phyloP scores from a whole-genome alignment of 2,329 filamentous ascomycete genomes.

The Emergomyces pasteurianus region DNA sequence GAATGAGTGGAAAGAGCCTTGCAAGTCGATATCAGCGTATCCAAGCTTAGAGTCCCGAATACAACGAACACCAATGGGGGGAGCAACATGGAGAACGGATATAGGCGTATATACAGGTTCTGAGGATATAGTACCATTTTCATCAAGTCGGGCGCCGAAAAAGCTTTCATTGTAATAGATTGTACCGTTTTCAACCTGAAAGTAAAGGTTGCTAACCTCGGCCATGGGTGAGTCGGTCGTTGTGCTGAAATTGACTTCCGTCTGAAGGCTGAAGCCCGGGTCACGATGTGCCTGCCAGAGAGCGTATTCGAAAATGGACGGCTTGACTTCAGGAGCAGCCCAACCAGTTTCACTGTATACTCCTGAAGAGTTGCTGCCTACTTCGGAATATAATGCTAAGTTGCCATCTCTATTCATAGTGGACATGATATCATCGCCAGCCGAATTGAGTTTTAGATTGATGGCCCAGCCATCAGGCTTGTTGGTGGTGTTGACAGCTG shows the following conservation, averaged over 20 bases:
- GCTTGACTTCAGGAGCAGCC: neutral
- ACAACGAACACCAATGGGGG: constrained; percentile 2
- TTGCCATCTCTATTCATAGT: neutral
- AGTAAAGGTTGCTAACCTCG: neutral
- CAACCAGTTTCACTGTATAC: neutral
- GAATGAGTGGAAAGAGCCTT: constrained; percentile 1
- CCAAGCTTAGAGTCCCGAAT: neutral
- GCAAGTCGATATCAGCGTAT: neutral
- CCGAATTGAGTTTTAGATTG: neutral
- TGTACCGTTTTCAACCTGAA: neutral
- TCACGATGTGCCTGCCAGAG: neutral
- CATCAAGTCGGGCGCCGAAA: neutral
- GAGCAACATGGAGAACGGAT: neutral
- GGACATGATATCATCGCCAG: neutral
- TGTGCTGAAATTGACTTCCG: neutral
- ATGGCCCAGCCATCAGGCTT: neutral
- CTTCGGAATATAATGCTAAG: neutral
- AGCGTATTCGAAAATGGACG: neutral
- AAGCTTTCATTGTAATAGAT: neutral
- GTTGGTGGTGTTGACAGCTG: neutral
- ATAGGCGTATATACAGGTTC: neutral
- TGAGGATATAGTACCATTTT: neutral
- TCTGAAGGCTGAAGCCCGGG: neutral
- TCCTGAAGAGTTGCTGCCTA: neutral
- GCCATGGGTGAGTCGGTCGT: neutral